A percentile compares a stretch with the other conserved stretches of the same genome.
These are phyloP conservation scores for Pachysandra terminalis DNA, from an alignment of 164 flowering plant genomes.

Conservation along the genomic window DNA sequence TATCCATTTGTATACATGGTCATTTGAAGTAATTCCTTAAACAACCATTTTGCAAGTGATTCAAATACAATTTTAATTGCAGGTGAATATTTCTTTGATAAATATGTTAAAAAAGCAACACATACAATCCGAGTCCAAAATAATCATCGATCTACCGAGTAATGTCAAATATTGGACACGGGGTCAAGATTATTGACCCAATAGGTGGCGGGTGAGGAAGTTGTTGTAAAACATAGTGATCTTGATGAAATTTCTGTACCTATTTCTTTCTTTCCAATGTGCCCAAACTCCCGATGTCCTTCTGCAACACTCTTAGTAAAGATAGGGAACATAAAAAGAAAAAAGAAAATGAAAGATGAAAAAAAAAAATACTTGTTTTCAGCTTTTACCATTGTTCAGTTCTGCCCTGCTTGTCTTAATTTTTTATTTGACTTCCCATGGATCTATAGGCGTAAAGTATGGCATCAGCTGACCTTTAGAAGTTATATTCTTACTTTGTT, in stretches of 20 bases:
- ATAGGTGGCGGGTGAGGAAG: too few species aligned
- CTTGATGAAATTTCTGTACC: not conserved
- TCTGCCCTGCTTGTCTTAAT: not conserved
- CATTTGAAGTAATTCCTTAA: too few species aligned
- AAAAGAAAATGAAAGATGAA: too few species aligned
- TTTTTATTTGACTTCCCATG: not conserved
- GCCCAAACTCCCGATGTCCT: too few species aligned
- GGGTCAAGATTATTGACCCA: not conserved
- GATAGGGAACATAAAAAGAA: too few species aligned
- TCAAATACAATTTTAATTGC: too few species aligned
- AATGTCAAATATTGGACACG: not conserved
- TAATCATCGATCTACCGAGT: not conserved
- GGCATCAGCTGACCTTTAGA: not conserved
- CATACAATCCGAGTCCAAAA: not conserved
- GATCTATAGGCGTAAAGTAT: not conserved
- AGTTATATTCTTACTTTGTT: slow-evolving; percentile 7
- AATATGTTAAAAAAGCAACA: not conserved
- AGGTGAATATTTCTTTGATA: too few species aligned
- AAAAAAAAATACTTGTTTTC: not conserved
- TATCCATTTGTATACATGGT: not conserved
- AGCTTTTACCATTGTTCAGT: not conserved
- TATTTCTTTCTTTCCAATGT: not conserved
- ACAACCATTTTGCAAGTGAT: too few species aligned
- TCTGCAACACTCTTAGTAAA: not conserved
- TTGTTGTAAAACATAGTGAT: too few species aligned